phyloP scores from a whole-genome alignment of 1,284 basidiomycete genomes.

The Ceratobasidium theobromae region DNA sequence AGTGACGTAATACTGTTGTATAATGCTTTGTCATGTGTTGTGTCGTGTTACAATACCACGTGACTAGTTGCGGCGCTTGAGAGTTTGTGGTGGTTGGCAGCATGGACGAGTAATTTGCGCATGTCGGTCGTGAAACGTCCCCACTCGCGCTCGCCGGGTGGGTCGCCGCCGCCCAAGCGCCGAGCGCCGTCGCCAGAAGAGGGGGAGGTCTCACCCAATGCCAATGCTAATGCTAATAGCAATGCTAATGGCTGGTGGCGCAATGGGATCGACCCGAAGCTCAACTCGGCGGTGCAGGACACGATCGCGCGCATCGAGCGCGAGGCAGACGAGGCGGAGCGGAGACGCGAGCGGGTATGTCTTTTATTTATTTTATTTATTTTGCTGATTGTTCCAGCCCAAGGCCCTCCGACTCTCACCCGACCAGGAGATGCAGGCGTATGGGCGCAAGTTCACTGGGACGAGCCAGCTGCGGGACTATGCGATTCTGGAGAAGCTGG shows the following conservation, averaged over 20 bases:
- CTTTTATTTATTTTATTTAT: slow-evolving; percentile 20
- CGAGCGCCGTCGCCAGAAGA: slow-evolving; percentile 68
- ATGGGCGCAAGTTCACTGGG: slow-evolving; percentile 70
- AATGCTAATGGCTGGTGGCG: neutral
- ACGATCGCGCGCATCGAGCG: slow-evolving; percentile 20
- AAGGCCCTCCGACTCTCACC: slow-evolving; percentile 49
- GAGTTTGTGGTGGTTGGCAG: no score
- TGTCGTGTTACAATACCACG: no score
- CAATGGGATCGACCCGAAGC: slow-evolving; percentile 6
- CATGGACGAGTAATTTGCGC: no score
- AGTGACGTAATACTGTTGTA: no score
- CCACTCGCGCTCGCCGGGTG: slow-evolving; percentile 31
- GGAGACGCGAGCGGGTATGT: slow-evolving; percentile 27
- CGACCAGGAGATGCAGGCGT: slow-evolving; percentile 66
- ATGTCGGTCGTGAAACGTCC: no score
- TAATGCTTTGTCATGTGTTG: no score
- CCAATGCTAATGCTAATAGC: neutral
- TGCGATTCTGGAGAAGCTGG: slow-evolving; percentile 79
- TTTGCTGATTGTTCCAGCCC: slow-evolving; percentile 31
- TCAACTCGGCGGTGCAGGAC: slow-evolving; percentile 7
- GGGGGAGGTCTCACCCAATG: slow-evolving; percentile 54
- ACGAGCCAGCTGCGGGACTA: slow-evolving; percentile 80
- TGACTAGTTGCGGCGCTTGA: no score
- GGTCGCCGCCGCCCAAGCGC: slow-evolving; percentile 56
- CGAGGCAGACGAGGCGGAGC: slow-evolving; percentile 20